Conservation (phyloP, 1,284 basidiomycete species). For the Prillingera fragicola region DNA sequence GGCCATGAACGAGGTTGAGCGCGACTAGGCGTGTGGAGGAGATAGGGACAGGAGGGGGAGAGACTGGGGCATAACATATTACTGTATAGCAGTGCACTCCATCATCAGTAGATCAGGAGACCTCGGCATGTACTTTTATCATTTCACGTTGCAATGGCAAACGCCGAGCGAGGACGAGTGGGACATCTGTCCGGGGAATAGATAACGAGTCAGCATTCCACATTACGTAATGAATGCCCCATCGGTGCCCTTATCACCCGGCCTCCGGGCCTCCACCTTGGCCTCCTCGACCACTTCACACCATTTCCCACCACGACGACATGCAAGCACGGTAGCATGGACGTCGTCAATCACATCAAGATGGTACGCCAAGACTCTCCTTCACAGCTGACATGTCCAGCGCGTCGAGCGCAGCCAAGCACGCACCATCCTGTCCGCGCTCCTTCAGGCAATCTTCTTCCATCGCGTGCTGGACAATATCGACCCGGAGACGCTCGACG, state of each 20-base stretch:
- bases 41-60: no score
- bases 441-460: conserved; percentile 41
- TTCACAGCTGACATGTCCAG: background rate
- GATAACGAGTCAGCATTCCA: background rate
- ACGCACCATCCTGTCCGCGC: conserved; percentile 25
- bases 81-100: no score
- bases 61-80: no score
- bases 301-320: no score
- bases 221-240: background rate
- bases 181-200: background rate
- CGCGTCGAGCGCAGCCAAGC: conserved; percentile 29
- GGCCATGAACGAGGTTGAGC: conserved; percentile 48
- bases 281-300: background rate
- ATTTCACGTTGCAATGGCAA: no score
- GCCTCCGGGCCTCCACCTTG: background rate
- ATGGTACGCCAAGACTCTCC: conserved; percentile 12
- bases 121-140: no score
- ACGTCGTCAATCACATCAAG: conserved; percentile 28
- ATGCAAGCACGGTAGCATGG: conserved; percentile 18
- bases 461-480: conserved; percentile 34
- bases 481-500: conserved; percentile 36
- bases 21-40: conserved; percentile 14
- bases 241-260: background rate
- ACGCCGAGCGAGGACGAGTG: background rate
- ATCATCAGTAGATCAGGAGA: no score